Evolutionary conservation across 768 basidiomycete genomes (phyloP).

Genomic region (Neoboletus brunneissimus): DNA sequence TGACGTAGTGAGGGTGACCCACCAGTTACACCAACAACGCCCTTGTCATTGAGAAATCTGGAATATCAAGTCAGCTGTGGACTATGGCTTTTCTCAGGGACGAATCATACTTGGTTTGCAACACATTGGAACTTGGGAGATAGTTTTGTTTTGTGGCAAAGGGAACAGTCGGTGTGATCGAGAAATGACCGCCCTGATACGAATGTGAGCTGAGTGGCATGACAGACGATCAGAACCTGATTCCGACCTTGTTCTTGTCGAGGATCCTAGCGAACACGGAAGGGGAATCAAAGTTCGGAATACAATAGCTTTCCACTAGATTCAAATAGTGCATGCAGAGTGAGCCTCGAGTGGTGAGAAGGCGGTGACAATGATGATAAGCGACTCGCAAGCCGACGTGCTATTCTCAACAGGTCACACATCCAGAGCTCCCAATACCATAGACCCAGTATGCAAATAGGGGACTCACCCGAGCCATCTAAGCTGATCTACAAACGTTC

Average conservation of each 20-base stretch:
- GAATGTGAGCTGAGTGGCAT: slow-evolving; percentile 4
- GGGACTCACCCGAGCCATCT: slow-evolving; percentile 70
- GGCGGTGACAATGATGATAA: neutral
- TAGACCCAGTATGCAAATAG: neutral
- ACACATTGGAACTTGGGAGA: slow-evolving; percentile 76
- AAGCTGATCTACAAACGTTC: slow-evolving; percentile 51
- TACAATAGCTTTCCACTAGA: slow-evolving; percentile 86
- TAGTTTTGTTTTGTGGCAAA: slow-evolving; percentile 82
- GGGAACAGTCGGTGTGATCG: slow-evolving; percentile 68
- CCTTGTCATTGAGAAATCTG: slow-evolving; percentile 80
- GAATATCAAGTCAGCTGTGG: neutral
- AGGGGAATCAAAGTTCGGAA: slow-evolving; percentile 92
- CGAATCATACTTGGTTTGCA: slow-evolving; percentile 68
- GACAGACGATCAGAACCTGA: neutral
- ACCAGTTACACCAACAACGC: slow-evolving; percentile 84
- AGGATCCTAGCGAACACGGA: slow-evolving; percentile 88
- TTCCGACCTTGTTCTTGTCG: slow-evolving; percentile 68
- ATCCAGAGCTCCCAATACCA: neutral
- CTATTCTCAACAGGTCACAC: neutral
- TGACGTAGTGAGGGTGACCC: neutral
- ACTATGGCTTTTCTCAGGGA: neutral
- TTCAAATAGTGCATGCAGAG: neutral
- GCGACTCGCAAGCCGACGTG: neutral
- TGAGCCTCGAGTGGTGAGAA: neutral
- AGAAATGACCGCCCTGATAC: slow-evolving; percentile 82